A percentile compares a stretch with the other conserved stretches of the same genome.
Evolutionary conservation across 2,329 filamentous ascomycete species (phyloP).

Genomic region (Fragosphaeria purpurea): DNA sequence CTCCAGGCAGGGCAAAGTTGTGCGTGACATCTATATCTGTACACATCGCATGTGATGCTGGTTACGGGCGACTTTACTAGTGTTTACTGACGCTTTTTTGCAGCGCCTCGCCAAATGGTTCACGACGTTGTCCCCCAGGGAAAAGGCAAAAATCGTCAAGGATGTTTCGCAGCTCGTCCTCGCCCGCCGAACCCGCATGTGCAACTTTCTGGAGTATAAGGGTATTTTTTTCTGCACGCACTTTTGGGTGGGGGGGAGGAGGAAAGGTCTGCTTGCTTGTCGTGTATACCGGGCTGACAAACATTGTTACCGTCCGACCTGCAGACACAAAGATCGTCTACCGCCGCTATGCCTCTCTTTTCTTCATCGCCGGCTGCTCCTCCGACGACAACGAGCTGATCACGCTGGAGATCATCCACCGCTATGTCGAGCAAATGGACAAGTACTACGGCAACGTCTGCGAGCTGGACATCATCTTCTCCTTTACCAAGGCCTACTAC

Average conservation of each 20-base stretch:
- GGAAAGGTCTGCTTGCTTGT: too few species aligned
- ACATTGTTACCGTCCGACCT: neutral
- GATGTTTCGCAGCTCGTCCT: slow-evolving; percentile 97
- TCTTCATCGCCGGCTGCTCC: slow-evolving; percentile 96
- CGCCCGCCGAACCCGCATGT: slow-evolving; percentile 94
- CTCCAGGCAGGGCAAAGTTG: slow-evolving; percentile 97
- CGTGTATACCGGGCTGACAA: too few species aligned
- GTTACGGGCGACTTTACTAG: neutral
- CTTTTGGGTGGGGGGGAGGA: too few species aligned
- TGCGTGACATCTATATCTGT: slow-evolving; percentile 35
- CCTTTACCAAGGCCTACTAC: slow-evolving; percentile 99
- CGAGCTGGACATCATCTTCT: slow-evolving; percentile 99
- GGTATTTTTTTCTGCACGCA: slow-evolving; percentile 40
- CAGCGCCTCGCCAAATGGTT: slow-evolving; percentile 99
- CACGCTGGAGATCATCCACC: slow-evolving; percentile 95
- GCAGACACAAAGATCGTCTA: slow-evolving; percentile 97
- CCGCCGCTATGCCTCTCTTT: slow-evolving; percentile 94
- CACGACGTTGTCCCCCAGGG: slow-evolving; percentile 90
- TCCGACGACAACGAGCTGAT: slow-evolving; percentile 98
- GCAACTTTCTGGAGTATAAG: slow-evolving; percentile 99
- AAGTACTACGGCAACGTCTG: slow-evolving; percentile 99
- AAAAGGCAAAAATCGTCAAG: slow-evolving; percentile 99
- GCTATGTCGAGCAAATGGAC: slow-evolving; percentile 99
- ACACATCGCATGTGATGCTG: too few species aligned
- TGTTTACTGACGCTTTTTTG: neutral